phyloP scores from a whole-genome alignment of 345 rosid species.

The Odontarrhena argentea region DNA sequence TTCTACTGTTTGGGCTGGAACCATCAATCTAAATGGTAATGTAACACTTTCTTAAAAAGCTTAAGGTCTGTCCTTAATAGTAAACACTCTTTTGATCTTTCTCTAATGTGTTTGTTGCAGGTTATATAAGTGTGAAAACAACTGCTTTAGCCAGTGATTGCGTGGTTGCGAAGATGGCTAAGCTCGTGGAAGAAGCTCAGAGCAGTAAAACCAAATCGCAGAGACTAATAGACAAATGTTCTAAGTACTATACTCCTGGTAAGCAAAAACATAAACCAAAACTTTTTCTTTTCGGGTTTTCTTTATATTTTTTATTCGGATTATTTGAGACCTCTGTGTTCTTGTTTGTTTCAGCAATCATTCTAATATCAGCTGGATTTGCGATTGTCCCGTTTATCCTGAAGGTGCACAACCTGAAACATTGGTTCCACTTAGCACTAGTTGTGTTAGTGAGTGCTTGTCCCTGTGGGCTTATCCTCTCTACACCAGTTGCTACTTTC shows the following conservation, averaged over 20 bases:
- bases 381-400: constrained; percentile 62
- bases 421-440: constrained; percentile 78
- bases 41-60: constrained; percentile 18
- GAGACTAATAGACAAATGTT: constrained; percentile 71
- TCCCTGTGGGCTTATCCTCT: constrained; percentile 90
- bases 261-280: constrained; percentile 9
- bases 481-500: constrained; percentile 92
- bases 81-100: constrained; percentile 9
- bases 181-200: constrained; percentile 96
- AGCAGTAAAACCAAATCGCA: constrained; percentile 75
- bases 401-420: constrained; percentile 43
- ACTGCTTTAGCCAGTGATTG: constrained; percentile 83
- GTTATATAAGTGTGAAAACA: constrained; percentile 73
- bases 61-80: background rate
- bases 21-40: constrained; percentile 70
- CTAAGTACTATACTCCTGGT: constrained; percentile 88
- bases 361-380: constrained; percentile 56
- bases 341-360: constrained; percentile 53
- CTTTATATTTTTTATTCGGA: background rate
- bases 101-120: constrained; percentile 36
- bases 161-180: constrained; percentile 84
- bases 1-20: constrained; percentile 88
- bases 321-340: background rate
- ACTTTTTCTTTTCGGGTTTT: background rate
- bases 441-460: constrained; percentile 92